Evolutionary conservation across 148 eudicot genomes (phyloP).

Genomic region (Cornus suecica): DNA sequence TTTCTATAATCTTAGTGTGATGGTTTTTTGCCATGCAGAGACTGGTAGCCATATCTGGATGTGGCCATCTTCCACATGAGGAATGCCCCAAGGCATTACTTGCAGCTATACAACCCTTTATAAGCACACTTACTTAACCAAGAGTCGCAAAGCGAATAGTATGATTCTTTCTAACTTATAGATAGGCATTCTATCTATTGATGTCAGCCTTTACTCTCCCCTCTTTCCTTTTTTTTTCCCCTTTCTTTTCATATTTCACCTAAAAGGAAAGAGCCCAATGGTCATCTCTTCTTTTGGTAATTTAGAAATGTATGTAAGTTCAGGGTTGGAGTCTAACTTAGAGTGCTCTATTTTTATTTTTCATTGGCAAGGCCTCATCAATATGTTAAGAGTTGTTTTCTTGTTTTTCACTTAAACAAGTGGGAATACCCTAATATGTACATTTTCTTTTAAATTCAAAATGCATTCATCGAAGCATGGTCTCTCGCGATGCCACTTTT

Average conservation of each 20-base stretch:
- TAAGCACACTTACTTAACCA: constrained; percentile 43
- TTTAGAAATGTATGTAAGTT: constrained; percentile 18
- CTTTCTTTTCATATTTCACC: constrained; percentile 10
- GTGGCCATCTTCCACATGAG: constrained; percentile 99
- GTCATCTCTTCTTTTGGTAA: constrained; percentile 27
- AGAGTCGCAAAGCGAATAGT: constrained; percentile 35
- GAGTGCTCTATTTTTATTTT: not conserved
- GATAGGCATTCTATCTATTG: constrained; percentile 10
- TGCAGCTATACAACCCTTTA: constrained; percentile 83
- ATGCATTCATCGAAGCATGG: not conserved
- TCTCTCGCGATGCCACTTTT: not conserved
- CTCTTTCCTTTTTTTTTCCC: not conserved
- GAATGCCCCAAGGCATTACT: constrained; percentile 96
- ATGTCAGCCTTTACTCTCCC: not conserved
- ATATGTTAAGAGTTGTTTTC: constrained; percentile 6
- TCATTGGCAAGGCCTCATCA: not conserved
- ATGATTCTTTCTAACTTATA: constrained; percentile 4
- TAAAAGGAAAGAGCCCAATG: constrained; percentile 25
- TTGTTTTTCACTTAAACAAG: constrained; percentile 20
- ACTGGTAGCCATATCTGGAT: constrained; percentile 87
- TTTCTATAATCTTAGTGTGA: not conserved
- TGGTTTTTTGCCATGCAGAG: constrained; percentile 51
- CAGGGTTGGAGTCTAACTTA: constrained; percentile 9
- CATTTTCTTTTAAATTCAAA: not conserved
- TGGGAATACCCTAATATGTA: constrained; percentile 18